phyloP scores from a whole-genome alignment of 2,329 filamentous ascomycete species.

The Fusarium sp. region DNA sequence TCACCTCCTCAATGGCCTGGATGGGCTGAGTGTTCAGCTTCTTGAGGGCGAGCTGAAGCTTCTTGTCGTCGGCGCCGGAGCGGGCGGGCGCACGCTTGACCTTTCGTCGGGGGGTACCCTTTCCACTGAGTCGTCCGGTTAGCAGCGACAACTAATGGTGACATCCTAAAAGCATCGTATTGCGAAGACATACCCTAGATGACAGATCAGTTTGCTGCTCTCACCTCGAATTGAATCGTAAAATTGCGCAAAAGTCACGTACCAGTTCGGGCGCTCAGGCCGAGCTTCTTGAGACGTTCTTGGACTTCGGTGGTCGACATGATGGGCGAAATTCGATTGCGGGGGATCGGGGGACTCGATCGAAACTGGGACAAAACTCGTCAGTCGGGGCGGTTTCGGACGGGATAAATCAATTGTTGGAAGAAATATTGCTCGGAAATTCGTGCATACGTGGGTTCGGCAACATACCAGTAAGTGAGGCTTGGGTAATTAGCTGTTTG shows the following conservation, averaged over 20 bases:
- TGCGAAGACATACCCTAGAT: slow-evolving; percentile 50
- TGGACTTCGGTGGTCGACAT: slow-evolving; percentile 62
- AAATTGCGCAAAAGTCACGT: slow-evolving; percentile 52
- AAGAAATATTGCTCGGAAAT: slow-evolving; percentile 9
- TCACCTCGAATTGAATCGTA: neutral
- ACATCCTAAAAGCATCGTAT: slow-evolving; percentile 20
- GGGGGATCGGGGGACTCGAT: slow-evolving; percentile 44
- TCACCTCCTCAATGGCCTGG: slow-evolving; percentile 99
- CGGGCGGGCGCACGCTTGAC: slow-evolving; percentile 97
- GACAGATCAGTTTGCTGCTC: slow-evolving; percentile 23
- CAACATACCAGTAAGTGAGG: slow-evolving; percentile 49
- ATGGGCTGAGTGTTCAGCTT: slow-evolving; percentile 99
- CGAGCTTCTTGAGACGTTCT: slow-evolving; percentile 69
- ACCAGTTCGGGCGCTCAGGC: slow-evolving; percentile 70
- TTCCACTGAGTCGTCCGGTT: slow-evolving; percentile 70
- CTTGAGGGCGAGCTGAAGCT: slow-evolving; percentile 96
- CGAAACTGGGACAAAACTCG: slow-evolving; percentile 42
- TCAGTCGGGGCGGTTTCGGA: slow-evolving; percentile 40
- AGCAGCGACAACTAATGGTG: slow-evolving; percentile 39
- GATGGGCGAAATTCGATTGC: slow-evolving; percentile 48
- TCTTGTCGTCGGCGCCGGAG: slow-evolving; percentile 98
- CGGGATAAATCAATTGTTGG: slow-evolving; percentile 32
- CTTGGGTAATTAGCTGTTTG: slow-evolving; percentile 48
- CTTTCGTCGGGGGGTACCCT: slow-evolving; percentile 97
- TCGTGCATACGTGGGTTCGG: slow-evolving; percentile 29